Conservation (phyloP, 1,284 basidiomycete genomes). For the Ceratobasidium sp. region DNA sequence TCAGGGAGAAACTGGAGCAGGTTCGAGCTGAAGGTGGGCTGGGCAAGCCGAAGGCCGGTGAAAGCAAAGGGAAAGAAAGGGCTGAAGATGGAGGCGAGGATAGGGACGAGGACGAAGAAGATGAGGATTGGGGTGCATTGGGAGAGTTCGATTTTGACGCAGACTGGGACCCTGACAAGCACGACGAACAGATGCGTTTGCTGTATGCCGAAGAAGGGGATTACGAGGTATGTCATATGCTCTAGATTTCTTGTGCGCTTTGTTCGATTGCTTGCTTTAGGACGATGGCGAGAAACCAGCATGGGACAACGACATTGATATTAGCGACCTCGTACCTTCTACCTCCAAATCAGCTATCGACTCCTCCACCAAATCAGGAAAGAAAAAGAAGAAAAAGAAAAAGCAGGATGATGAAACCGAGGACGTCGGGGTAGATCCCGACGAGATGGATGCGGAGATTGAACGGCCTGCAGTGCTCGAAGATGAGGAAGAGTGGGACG, state of each 20-base stretch:
- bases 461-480: constrained; percentile 50
- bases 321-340: constrained; percentile 72
- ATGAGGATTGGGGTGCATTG: constrained; percentile 61
- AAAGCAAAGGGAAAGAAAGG: constrained; percentile 49
- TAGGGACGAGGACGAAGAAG: constrained; percentile 11
- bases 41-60: constrained; percentile 49
- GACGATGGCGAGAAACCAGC: constrained; percentile 78
- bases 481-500: constrained; percentile 76
- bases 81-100: background rate
- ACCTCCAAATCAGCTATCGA: constrained; percentile 50
- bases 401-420: constrained; percentile 64
- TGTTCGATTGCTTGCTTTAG: background rate
- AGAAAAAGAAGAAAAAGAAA: constrained; percentile 65
- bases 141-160: constrained; percentile 78
- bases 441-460: constrained; percentile 81
- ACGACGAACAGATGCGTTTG: constrained; percentile 81
- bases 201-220: constrained; percentile 76
- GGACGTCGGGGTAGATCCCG: constrained; percentile 66
- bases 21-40: constrained; percentile 77
- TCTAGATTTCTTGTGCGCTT: background rate
- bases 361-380: constrained; percentile 52
- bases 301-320: constrained; percentile 91
- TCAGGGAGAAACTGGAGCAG: constrained; percentile 78
- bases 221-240: constrained; percentile 54
- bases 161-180: constrained; percentile 85